Conservation (phyloP, 2,329 filamentous ascomycete genomes). For the Knoxdaviesia capensis region DNA sequence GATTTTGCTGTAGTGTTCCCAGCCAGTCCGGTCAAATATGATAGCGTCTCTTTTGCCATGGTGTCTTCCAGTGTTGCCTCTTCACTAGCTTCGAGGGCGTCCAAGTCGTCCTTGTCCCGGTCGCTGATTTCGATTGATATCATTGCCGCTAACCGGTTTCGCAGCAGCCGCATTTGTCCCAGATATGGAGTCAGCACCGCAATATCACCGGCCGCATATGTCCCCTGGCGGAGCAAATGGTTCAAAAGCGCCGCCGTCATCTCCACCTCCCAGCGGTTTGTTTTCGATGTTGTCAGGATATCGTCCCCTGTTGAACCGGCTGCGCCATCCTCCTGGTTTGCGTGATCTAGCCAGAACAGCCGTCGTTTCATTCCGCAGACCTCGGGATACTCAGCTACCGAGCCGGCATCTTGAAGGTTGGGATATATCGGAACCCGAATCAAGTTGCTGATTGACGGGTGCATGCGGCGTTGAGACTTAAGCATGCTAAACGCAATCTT, state of each 20-base stretch:
- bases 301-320: constrained; percentile 18
- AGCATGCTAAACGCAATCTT: constrained; percentile 17
- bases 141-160: constrained; percentile 27
- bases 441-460: constrained; percentile 43
- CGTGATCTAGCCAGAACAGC: constrained; percentile 49
- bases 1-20: no score
- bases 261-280: constrained; percentile 42
- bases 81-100: no score
- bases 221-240: constrained; percentile 49
- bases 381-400: no score
- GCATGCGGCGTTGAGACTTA: constrained; percentile 45
- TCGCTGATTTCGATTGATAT: constrained; percentile 50
- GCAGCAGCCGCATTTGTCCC: constrained; percentile 41
- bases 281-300: constrained; percentile 26
- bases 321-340: constrained; percentile 26
- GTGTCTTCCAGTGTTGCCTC: constrained; percentile 8
- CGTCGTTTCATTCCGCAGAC: constrained; percentile 9
- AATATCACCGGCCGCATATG: constrained; percentile 40
- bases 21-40: no score
- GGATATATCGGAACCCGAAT: constrained; percentile 41
- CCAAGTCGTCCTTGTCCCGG: constrained; percentile 41
- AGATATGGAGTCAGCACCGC: constrained; percentile 56
- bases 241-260: constrained; percentile 45
- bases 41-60: constrained; percentile 19
- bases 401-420: constrained; percentile 29